A percentile compares a stretch with the other conserved stretches of the same genome.
phyloP scores from a whole-genome alignment of 352 stramenopile species.

The Phytophthora capsici region DNA sequence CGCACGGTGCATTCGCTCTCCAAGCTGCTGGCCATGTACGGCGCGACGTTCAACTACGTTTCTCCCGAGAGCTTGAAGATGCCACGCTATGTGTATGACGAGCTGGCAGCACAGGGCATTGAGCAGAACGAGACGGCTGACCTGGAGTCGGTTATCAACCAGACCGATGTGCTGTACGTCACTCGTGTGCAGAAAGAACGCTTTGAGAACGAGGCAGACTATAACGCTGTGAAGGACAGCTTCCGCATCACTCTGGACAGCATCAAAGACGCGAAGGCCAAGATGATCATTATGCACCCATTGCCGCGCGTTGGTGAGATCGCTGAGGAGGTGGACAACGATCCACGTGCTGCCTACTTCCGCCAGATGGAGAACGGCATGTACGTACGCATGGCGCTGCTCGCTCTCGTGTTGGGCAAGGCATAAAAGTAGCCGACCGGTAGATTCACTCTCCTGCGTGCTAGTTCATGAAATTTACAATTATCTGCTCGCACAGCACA shows the following conservation, averaged over 20 bases:
- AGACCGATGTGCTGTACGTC: conserved; percentile 98
- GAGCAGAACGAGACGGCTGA: conserved; percentile 88
- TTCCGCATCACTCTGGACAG: conserved; percentile 79
- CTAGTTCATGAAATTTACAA: conserved; percentile 31
- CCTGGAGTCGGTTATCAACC: conserved; percentile 87
- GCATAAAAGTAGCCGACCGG: conserved; percentile 44
- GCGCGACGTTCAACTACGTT: conserved; percentile 93
- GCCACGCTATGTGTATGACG: conserved; percentile 84
- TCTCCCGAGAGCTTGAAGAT: conserved; percentile 89
- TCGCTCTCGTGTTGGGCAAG: conserved; percentile 93
- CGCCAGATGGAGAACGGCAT: conserved; percentile 98
- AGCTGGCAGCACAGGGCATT: conserved; percentile 69
- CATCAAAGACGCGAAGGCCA: conserved; percentile 86
- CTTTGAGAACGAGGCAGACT: conserved; percentile 95
- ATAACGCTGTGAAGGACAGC: conserved; percentile 95
- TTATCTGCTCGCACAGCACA: conserved; percentile 41
- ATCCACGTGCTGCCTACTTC: conserved; percentile 97
- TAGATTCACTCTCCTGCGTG: conserved; percentile 8
- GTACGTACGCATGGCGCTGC: conserved; percentile 98
- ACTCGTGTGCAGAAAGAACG: conserved; percentile 98
- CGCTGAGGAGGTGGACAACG: conserved; percentile 94
- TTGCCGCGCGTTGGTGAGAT: conserved; percentile 98
- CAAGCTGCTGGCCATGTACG: conserved; percentile 94
- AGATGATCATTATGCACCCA: conserved; percentile 98
- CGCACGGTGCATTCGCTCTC: conserved; percentile 98